Evolutionary conservation across 2,329 filamentous ascomycete genomes (phyloP).

Genomic region (Fusarium sp.): DNA sequence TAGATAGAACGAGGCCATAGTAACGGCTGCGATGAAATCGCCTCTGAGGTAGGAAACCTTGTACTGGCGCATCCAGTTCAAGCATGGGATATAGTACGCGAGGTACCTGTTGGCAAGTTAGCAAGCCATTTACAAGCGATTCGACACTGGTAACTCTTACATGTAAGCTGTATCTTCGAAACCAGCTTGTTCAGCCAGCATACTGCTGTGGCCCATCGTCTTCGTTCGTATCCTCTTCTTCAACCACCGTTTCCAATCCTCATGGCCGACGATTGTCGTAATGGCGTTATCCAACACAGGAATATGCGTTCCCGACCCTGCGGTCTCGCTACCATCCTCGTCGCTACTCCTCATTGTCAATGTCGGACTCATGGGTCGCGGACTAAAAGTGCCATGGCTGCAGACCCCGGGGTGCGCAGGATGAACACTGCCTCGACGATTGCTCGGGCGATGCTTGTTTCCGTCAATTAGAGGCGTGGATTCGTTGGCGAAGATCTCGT

Average conservation of each 20-base stretch:
- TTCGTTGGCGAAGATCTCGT: constrained; percentile 55
- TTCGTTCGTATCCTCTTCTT: constrained; percentile 67
- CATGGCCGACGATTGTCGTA: constrained; percentile 54
- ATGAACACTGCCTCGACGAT: constrained; percentile 43
- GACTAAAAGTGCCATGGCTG: constrained; percentile 82
- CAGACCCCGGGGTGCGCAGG: constrained; percentile 64
- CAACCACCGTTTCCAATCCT: constrained; percentile 64
- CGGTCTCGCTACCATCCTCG: constrained; percentile 51
- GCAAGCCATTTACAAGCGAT: not conserved
- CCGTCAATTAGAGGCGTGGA: constrained; percentile 63
- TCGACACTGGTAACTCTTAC: constrained; percentile 61
- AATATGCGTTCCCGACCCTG: constrained; percentile 50
- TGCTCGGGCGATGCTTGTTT: constrained; percentile 39
- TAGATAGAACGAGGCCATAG: constrained; percentile 98
- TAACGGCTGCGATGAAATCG: constrained; percentile 88
- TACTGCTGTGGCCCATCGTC: constrained; percentile 79
- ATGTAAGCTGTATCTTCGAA: constrained; percentile 79
- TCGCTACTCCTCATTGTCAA: constrained; percentile 51
- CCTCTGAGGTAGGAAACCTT: constrained; percentile 83
- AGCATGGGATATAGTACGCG: constrained; percentile 90
- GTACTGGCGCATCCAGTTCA: constrained; percentile 93
- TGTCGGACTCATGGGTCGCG: constrained; percentile 66
- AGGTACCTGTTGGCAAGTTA: constrained; percentile 73
- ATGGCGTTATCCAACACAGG: constrained; percentile 56
- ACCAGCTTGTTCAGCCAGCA: constrained; percentile 78